Evolutionary conservation across 2,329 filamentous ascomycete species (phyloP).

Genomic region (Ophiostoma tasmaniense): DNA sequence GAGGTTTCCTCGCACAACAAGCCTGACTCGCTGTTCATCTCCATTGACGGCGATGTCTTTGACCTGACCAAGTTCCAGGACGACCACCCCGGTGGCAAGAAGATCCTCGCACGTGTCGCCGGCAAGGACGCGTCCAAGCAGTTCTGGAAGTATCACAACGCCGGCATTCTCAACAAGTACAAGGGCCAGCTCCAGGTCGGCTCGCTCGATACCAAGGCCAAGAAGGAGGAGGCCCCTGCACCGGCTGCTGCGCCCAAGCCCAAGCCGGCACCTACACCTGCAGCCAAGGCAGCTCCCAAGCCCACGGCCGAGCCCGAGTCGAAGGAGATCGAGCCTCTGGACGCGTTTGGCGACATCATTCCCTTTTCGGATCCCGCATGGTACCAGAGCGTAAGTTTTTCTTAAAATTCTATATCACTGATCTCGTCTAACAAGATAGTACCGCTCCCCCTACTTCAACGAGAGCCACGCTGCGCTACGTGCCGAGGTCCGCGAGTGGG

Average conservation of each 20-base stretch:
- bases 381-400: slow-evolving; percentile 74
- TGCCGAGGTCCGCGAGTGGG: slow-evolving; percentile 84
- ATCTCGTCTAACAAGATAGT: slow-evolving; percentile 43
- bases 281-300: slow-evolving; percentile 28
- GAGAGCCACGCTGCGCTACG: slow-evolving; percentile 86
- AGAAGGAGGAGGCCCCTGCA: slow-evolving; percentile 44
- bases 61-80: slow-evolving; percentile 85
- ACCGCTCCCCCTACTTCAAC: slow-evolving; percentile 95
- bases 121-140: slow-evolving; percentile 60
- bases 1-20: slow-evolving; percentile 93
- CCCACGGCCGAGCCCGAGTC: slow-evolving; percentile 18
- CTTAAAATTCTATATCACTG: neutral
- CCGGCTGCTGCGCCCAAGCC: slow-evolving; percentile 29
- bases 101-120: slow-evolving; percentile 54
- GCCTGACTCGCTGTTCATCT: slow-evolving; percentile 73
- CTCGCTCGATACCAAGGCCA: slow-evolving; percentile 80
- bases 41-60: slow-evolving; percentile 92
- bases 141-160: slow-evolving; percentile 74
- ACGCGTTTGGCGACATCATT: slow-evolving; percentile 76
- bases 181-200: slow-evolving; percentile 67
- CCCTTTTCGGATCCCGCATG: slow-evolving; percentile 88
- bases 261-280: slow-evolving; percentile 24
- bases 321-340: slow-evolving; percentile 53
- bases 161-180: slow-evolving; percentile 83
- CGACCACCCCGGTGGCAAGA: slow-evolving; percentile 68